These are phyloP conservation scores for Citrullus colocynthis DNA, from an alignment of 306 rosid genomes.

Conservation along the genomic window DNA sequence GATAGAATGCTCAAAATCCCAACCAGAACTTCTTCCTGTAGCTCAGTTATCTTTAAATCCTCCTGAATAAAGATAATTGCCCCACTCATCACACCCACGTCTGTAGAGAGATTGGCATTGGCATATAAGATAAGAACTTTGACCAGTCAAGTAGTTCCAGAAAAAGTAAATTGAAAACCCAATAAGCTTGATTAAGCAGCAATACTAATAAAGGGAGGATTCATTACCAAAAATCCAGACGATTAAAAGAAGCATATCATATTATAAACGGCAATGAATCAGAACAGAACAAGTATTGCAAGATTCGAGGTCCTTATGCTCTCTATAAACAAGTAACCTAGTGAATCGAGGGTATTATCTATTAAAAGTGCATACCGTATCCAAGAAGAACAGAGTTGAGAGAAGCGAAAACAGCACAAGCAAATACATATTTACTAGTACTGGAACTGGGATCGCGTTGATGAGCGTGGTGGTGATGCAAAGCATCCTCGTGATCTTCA, in stretches of 20 bases:
- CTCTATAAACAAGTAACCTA: neutral
- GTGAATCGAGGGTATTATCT: too few relatives aligned
- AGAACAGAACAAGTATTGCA: neutral
- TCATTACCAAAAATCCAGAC: neutral
- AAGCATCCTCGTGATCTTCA: conserved; percentile 5
- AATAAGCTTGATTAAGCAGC: neutral
- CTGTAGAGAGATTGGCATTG: conserved; percentile 17
- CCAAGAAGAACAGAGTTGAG: conserved; percentile 94
- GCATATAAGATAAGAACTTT: neutral
- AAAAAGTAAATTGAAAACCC: neutral
- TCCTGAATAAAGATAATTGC: conserved; percentile 83
- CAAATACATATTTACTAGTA: conserved; percentile 61
- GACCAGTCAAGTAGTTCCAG: neutral
- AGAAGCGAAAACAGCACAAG: conserved; percentile 89
- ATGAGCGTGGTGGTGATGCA: conserved; percentile 25
- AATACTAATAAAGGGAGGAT: neutral
- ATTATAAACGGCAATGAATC: neutral
- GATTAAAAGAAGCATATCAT: neutral
- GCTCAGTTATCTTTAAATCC: conserved; percentile 72
- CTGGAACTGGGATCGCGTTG: conserved; percentile 23
- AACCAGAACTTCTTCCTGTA: conserved; percentile 63
- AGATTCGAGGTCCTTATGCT: neutral
- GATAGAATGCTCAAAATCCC: conserved; percentile 85
- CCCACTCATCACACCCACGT: conserved; percentile 99
- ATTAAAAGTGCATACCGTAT: conserved; percentile 39